phyloP scores from a whole-genome alignment of 371 early-diverging fungal genomes.

The Neoconidiobolus thromboides region DNA sequence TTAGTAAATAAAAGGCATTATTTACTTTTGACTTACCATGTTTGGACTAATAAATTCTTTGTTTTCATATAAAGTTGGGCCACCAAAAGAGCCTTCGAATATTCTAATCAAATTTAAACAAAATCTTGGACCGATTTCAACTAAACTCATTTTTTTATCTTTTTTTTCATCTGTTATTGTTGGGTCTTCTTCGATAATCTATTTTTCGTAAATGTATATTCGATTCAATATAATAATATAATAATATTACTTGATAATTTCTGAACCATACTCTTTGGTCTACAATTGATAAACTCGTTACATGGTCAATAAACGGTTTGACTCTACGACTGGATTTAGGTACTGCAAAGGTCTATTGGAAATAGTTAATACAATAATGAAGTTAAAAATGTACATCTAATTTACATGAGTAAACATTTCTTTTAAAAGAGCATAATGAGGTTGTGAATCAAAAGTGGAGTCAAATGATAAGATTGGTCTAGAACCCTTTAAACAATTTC shows the following conservation, averaged over 20 bases:
- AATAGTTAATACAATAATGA: slow-evolving; percentile 4
- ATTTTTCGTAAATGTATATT: background rate
- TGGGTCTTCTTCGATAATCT: slow-evolving; percentile 31
- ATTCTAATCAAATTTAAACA: slow-evolving; percentile 78
- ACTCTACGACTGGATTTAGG: slow-evolving; percentile 73
- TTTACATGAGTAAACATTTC: slow-evolving; percentile 57
- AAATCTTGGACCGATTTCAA: slow-evolving; percentile 97
- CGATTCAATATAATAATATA: background rate
- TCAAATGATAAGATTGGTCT: slow-evolving; percentile 90
- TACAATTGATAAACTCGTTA: slow-evolving; percentile 71
- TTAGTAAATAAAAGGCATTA: background rate
- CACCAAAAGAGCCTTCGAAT: slow-evolving; percentile 88
- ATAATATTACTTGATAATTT: slow-evolving; percentile 65
- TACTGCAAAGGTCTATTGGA: slow-evolving; percentile 51
- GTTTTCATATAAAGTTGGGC: slow-evolving; percentile 78
- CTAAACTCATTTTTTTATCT: slow-evolving; percentile 35
- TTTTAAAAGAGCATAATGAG: slow-evolving; percentile 69
- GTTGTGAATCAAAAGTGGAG: slow-evolving; percentile 63
- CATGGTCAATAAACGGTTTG: slow-evolving; percentile 94
- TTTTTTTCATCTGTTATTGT: slow-evolving; percentile 7
- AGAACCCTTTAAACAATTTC: slow-evolving; percentile 93
- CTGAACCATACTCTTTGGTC: slow-evolving; percentile 89
- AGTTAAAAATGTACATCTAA: background rate
- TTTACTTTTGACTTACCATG: background rate
- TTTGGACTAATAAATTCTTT: slow-evolving; percentile 28